Evolutionary conservation across 257 asterid genomes (phyloP), one percentile per base, ranked within the genome.

Genomic region (Gentiana dahurica): DNA sequence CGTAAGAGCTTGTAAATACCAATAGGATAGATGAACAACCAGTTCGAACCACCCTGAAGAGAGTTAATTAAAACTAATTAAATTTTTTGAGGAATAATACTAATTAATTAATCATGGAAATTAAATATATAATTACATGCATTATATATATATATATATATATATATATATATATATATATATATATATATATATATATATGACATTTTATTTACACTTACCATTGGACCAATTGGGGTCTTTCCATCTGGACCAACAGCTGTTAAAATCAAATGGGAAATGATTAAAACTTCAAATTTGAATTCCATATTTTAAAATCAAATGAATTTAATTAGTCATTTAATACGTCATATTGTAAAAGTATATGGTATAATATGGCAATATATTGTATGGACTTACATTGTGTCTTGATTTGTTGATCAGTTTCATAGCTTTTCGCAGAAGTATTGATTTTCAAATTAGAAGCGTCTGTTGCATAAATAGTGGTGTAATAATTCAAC

Each of bases 21-120:
- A 0, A 24, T 0, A 3, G 80, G 76, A 13, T 63, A 71, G 37
- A 67, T 45, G 8, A n/a, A 63, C 34, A 70, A 9, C 80, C 76
- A 75, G 1, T 11, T 37, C 2, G 76, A 75, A 34, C 61, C 77
- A 36, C 54, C 73, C 68, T 67, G 41, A 3, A 12, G 0, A 49
- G 34, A 7, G 38, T 0, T 33, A 12, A 37, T 6, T 47, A 10
- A 4, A 36, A 15, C 34, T 5, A 6, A 4, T 38, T 32, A 52
- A 15, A 12, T 4, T 8, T 34, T 10, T 12, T 4, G 8, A 12
- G 8, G 1, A 24, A 24, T 24, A 24, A 24, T 0, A 24, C 24
- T 24, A 24, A 24, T 24, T 24, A 24, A 24, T 24, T 24, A 24
- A 24, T 24, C 24, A 24, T 24, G 24, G 36, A 7, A 1, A 24